Evolutionary conservation across 768 basidiomycete genomes (phyloP).

Genomic region (Phlebiopsis flavidoalba): DNA sequence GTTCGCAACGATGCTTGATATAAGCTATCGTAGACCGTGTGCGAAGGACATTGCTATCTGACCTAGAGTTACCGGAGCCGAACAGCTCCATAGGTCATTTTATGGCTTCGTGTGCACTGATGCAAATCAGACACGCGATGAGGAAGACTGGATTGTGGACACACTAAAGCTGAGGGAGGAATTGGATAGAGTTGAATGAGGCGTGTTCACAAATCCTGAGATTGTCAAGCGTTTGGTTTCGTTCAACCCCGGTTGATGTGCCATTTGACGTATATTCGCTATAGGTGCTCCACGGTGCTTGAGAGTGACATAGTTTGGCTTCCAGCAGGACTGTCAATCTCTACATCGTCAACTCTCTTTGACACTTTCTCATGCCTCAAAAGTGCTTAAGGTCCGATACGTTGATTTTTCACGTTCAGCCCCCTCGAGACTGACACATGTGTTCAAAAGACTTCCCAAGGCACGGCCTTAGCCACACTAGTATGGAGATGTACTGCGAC

Average conservation of each 20-base stretch:
- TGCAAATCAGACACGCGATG: constrained; percentile 86
- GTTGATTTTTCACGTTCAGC: background rate
- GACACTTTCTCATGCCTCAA: constrained; percentile 96
- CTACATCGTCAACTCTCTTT: constrained; percentile 93
- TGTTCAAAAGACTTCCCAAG: constrained; percentile 64
- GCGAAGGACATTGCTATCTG: constrained; percentile 84
- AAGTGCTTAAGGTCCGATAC: constrained; percentile 72
- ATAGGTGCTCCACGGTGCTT: constrained; percentile 91
- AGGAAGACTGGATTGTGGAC: constrained; percentile 86
- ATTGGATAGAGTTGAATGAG: constrained; percentile 69
- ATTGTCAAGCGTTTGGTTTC: constrained; percentile 66
- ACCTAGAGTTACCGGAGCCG: constrained; percentile 95
- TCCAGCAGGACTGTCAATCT: constrained; percentile 92
- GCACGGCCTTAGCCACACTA: constrained; percentile 81
- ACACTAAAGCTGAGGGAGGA: constrained; percentile 69
- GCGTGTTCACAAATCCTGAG: constrained; percentile 78
- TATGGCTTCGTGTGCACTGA: constrained; percentile 86
- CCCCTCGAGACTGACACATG: background rate
- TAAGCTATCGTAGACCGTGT: constrained; percentile 55
- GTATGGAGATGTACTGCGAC: constrained; percentile 83
- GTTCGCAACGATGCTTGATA: constrained; percentile 59
- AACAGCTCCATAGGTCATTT: constrained; percentile 82
- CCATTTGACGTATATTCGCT: background rate
- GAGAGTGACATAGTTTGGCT: constrained; percentile 94
- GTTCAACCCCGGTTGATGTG: background rate